A percentile compares a stretch with the other conserved stretches of the same genome.
phyloP scores from a whole-genome alignment of 2,329 filamentous ascomycete genomes.

The Alternaria novae-zelandiae region DNA sequence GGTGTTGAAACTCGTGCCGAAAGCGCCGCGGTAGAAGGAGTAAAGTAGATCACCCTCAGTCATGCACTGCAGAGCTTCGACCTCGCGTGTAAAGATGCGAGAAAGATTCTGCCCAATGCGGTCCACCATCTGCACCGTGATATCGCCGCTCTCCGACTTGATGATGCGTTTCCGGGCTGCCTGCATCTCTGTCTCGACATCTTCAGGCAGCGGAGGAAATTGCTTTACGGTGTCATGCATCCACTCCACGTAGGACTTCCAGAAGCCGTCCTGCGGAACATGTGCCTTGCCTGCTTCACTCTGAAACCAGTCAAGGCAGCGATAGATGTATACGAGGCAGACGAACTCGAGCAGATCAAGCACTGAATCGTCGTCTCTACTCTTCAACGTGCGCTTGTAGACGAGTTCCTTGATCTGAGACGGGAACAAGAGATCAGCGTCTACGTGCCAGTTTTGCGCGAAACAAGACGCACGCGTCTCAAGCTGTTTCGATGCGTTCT shows the following conservation, averaged over 20 bases:
- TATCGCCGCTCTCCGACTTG: slow-evolving; percentile 6
- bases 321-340: slow-evolving; percentile 9
- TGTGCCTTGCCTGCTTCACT: slow-evolving; percentile 6
- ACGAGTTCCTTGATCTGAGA: slow-evolving; percentile 8
- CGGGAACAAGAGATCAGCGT: slow-evolving; percentile 3
- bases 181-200: slow-evolving; percentile 8
- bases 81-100: slow-evolving; percentile 7
- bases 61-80: slow-evolving; percentile 12
- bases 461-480: slow-evolving; percentile 11
- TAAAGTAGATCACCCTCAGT: slow-evolving; percentile 11
- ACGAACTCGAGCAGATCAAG: slow-evolving; percentile 9
- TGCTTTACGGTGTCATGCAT: slow-evolving; percentile 9
- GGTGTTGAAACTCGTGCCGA: slow-evolving; percentile 11
- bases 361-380: slow-evolving; percentile 9
- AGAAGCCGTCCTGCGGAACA: slow-evolving; percentile 6
- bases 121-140: slow-evolving; percentile 11
- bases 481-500: background rate
- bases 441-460: slow-evolving; percentile 8
- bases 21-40: slow-evolving; percentile 3
- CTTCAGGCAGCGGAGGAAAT: slow-evolving; percentile 1
- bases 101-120: slow-evolving; percentile 9
- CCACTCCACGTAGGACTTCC: slow-evolving; percentile 10
- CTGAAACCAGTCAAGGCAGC: slow-evolving; percentile 7
- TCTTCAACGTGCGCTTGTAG: slow-evolving; percentile 10
- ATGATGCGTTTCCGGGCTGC: slow-evolving; percentile 3